Percentiles rank a stretch among this genome's conserved stretches.
phyloP scores from a whole-genome alignment of 371 early-diverging fungal species.

The Mortierella sp. region DNA sequence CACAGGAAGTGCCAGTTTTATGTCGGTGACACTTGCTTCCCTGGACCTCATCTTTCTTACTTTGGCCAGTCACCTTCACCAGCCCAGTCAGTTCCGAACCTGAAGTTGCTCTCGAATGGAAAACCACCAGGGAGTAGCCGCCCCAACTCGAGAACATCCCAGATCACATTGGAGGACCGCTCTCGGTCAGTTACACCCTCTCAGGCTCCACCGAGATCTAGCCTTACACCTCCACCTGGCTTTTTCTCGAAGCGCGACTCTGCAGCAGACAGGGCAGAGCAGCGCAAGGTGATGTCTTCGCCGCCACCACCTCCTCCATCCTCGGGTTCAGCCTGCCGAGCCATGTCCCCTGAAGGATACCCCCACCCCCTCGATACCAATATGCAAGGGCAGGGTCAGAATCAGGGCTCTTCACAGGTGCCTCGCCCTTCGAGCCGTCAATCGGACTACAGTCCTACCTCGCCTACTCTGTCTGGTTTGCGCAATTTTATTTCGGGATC shows the following conservation, averaged over 20 bases:
- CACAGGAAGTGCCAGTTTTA: conserved; percentile 55
- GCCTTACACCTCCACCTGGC: conserved; percentile 34
- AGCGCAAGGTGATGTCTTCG: conserved; percentile 15
- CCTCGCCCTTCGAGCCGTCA: conserved; percentile 45
- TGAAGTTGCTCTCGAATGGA: conserved; percentile 39
- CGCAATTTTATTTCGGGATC: conserved; percentile 34
- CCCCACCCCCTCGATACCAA: not conserved
- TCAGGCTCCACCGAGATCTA: conserved; percentile 20
- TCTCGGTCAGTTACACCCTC: conserved; percentile 53
- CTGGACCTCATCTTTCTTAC: conserved; percentile 37
- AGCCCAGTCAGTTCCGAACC: conserved; percentile 41
- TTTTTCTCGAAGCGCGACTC: conserved; percentile 30
- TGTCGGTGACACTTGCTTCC: conserved; percentile 54
- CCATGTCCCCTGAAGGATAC: conserved; percentile 30
- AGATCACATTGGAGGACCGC: conserved; percentile 29
- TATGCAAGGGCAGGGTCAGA: not conserved
- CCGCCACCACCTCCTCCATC: conserved; percentile 13
- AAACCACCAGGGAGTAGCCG: conserved; percentile 29
- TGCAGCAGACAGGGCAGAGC: conserved; percentile 17
- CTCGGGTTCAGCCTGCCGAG: not conserved
- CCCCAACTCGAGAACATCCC: conserved; percentile 43
- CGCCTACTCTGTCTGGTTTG: conserved; percentile 39
- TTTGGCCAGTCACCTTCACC: conserved; percentile 34
- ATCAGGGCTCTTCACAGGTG: not conserved
- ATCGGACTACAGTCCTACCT: conserved; percentile 35